Evolutionary conservation across 2,329 filamentous ascomycete genomes (phyloP).

Genomic region (Aspergillus ochraceoroseus): DNA sequence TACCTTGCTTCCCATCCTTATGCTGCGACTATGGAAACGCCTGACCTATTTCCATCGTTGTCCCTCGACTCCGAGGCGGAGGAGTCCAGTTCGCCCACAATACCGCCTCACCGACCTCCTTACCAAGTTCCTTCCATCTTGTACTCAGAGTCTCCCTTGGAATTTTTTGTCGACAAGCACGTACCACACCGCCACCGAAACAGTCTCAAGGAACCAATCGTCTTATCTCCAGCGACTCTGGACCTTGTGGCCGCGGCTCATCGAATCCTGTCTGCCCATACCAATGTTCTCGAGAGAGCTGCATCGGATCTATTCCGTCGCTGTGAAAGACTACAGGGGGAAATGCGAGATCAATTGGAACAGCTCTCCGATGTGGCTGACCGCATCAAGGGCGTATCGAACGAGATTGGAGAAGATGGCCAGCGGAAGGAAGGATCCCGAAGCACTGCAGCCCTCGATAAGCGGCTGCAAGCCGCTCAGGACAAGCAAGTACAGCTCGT

Average conservation of each 20-base stretch:
- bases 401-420: conserved; percentile 38
- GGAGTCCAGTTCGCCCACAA: conserved; percentile 22
- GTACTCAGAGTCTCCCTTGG: conserved; percentile 38
- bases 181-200: conserved; percentile 42
- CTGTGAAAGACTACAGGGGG: conserved; percentile 47
- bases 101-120: conserved; percentile 38
- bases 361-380: conserved; percentile 45
- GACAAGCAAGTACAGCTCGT: conserved; percentile 40
- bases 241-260: conserved; percentile 47
- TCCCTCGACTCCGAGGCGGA: conserved; percentile 25
- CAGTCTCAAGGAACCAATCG: conserved; percentile 44
- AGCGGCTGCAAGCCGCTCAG: conserved; percentile 40
- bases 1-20: conserved; percentile 46
- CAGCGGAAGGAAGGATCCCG: conserved; percentile 29
- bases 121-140: conserved; percentile 43
- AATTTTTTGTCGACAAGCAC: conserved; percentile 41
- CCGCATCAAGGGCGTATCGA: conserved; percentile 42
- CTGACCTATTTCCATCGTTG: conserved; percentile 33
- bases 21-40: conserved; percentile 51
- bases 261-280: conserved; percentile 45
- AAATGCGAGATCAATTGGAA: conserved; percentile 46
- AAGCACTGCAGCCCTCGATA: conserved; percentile 35
- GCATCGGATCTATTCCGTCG: conserved; percentile 51
- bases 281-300: conserved; percentile 44
- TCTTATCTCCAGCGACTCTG: conserved; percentile 47